Base-by-base conservation (phyloP, 2,329 filamentous ascomycete species). In the Chaetomiaceae sp. region DNA sequence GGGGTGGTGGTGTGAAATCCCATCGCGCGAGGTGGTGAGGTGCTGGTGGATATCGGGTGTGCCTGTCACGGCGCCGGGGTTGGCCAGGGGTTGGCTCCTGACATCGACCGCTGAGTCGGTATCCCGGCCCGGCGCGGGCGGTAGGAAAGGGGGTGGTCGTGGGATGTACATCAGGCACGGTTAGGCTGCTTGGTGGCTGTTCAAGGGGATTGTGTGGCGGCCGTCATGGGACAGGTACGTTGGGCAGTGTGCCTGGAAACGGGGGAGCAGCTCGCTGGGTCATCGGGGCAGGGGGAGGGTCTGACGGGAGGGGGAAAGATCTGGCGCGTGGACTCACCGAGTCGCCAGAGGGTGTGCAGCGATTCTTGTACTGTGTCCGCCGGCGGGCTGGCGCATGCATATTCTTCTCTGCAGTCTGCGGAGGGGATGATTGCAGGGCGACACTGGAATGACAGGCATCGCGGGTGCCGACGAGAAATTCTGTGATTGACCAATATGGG, bases 241-340 rank as follows among this genome's bases (percentile, higher is more conserved):
- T 36, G 41, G 41, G 30, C 40, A 54, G 27, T 20, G 51, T 33
- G n/a, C n/a, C n/a, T n/a, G n/a, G n/a, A n/a, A n/a, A n/a, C n/a
- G 34, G 40, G 33, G 50, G 27, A 18, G 16, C 25, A 21, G n/a
- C 1, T 32, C 3, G 18, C 9, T 18, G 29, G 40, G 38, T 53
- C 51, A 48, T 32, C 32, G 25, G 38, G 18, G 25, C 32, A 18
- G 9, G 21, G 21, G 14, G 20, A 27, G 10, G 13, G n/a, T n/a
- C n/a, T n/a, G 3, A 32, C 7, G 30, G 23, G 25, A 25, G 2
- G 25, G 46, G 44, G n/a, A 30, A 30, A 36, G n/a, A 20, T 27
- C 20, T 25, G 29, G 14, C 16, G 14, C 6, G n/a, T n/a, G 13
- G 25, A 20, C 23, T 45, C 48, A 45, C 48, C 41, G 25, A 33